Conservation (phyloP, 2,329 filamentous ascomycete genomes). For the Microsporum audouinii region DNA sequence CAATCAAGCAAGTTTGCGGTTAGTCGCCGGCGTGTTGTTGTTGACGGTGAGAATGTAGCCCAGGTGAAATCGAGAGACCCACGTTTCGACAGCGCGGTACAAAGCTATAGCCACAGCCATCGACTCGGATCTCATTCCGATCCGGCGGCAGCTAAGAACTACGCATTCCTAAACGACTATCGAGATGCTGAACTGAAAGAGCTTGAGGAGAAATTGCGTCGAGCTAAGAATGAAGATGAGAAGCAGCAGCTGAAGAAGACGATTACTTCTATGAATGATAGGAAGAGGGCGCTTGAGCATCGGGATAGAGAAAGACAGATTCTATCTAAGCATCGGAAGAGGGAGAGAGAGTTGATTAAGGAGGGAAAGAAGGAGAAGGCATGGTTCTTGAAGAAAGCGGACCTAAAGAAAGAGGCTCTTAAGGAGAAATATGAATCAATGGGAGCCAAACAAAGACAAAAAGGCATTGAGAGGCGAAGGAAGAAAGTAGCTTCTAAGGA, state of each 20-base stretch:
- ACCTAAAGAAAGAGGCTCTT: conserved; percentile 77
- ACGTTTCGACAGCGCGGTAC: conserved; percentile 62
- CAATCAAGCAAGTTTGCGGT: conserved; percentile 76
- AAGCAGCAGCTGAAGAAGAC: conserved; percentile 61
- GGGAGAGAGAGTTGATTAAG: conserved; percentile 73
- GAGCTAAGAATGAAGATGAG: conserved; percentile 51
- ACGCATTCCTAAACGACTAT: conserved; percentile 81
- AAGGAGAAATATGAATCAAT: conserved; percentile 69
- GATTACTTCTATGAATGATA: conserved; percentile 67
- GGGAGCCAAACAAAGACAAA: conserved; percentile 75
- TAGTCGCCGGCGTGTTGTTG: conserved; percentile 63
- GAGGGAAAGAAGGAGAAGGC: conserved; percentile 71
- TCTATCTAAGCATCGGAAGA: conserved; percentile 60
- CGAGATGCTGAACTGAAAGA: conserved; percentile 69
- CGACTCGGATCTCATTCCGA: conserved; percentile 35
- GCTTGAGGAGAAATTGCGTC: conserved; percentile 56
- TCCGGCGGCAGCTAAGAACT: conserved; percentile 52
- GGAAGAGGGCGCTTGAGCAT: conserved; percentile 56
- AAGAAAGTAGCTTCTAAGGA: conserved; percentile 86
- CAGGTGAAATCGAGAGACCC: conserved; percentile 65
- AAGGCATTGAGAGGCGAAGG: conserved; percentile 70
- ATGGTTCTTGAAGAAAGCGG: conserved; percentile 84
- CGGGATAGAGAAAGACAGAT: conserved; percentile 61
- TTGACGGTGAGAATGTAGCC: conserved; percentile 38
- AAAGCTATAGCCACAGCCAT: conserved; percentile 25